Percentiles rank a stretch among this genome's conserved stretches.
These are phyloP conservation scores for Nakataea oryzae DNA, from an alignment of 2,329 filamentous ascomycete genomes.

Conservation along the genomic window DNA sequence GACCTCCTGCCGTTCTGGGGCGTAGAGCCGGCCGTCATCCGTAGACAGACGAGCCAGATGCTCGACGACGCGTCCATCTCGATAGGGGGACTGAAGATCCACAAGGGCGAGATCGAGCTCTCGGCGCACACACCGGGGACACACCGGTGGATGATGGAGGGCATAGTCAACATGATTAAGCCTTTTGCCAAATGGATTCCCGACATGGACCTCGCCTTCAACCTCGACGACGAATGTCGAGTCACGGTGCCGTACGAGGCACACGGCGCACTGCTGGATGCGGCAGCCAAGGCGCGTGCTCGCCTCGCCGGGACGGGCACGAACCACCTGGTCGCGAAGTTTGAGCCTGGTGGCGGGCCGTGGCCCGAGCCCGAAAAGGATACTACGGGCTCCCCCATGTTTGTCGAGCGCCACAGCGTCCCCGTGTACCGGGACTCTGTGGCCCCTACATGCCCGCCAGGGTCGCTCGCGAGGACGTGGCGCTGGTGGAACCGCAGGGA, in stretches of 20 bases:
- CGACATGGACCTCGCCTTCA: slow-evolving; percentile 42
- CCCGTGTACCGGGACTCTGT: slow-evolving; percentile 25
- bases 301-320: slow-evolving; percentile 13
- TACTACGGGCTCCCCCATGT: slow-evolving; percentile 6
- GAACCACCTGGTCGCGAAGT: slow-evolving; percentile 2
- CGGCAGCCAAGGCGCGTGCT: slow-evolving; percentile 8
- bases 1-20: slow-evolving; percentile 62
- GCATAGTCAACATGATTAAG: slow-evolving; percentile 24
- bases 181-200: slow-evolving; percentile 33
- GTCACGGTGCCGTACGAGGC: slow-evolving; percentile 32
- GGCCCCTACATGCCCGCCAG: slow-evolving; percentile 31
- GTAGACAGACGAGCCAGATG: slow-evolving; percentile 32
- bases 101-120: slow-evolving; percentile 17
- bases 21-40: slow-evolving; percentile 46
- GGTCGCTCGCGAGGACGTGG: slow-evolving; percentile 28
- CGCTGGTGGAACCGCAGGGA: slow-evolving; percentile 28
- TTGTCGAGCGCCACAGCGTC: slow-evolving; percentile 11
- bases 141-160: slow-evolving; percentile 25
- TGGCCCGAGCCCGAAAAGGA: background rate
- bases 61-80: slow-evolving; percentile 17
- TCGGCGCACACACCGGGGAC: slow-evolving; percentile 20
- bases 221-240: slow-evolving; percentile 37
- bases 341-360: background rate
- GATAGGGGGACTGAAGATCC: slow-evolving; percentile 20
- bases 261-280: slow-evolving; percentile 23